These are phyloP conservation scores for Butyriboletus loyo DNA, from an alignment of 768 basidiomycete genomes.

Conservation along the genomic window DNA sequence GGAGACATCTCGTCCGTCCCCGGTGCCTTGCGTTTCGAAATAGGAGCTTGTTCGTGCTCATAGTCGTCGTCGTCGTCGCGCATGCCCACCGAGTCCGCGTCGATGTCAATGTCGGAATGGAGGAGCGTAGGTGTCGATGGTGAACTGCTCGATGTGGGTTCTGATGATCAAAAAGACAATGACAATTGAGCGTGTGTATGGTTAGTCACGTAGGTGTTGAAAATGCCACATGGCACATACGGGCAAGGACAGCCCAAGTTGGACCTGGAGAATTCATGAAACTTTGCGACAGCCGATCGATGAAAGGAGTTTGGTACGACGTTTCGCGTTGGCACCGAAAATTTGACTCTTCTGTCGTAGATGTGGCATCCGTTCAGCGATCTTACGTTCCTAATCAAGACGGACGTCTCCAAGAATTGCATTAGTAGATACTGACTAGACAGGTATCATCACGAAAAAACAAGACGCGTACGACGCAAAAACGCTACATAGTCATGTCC, in stretches of 20 bases:
- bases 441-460: not conserved
- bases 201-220: not conserved
- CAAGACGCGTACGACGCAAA: not conserved
- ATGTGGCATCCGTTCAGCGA: not conserved
- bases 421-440: no score
- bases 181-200: not conserved
- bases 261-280: slow-evolving; percentile 24
- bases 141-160: slow-evolving; percentile 21
- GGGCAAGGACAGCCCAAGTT: slow-evolving; percentile 24
- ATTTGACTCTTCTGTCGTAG: not conserved
- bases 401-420: not conserved
- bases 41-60: slow-evolving; percentile 13
- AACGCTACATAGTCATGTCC: no score
- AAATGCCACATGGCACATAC: slow-evolving; percentile 22
- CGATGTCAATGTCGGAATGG: slow-evolving; percentile 15
- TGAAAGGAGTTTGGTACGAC: not conserved
- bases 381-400: not conserved
- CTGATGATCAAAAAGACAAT: not conserved
- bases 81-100: slow-evolving; percentile 13
- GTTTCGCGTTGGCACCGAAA: not conserved
- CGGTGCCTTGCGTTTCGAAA: slow-evolving; percentile 27
- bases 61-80: slow-evolving; percentile 20
- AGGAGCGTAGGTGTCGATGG: slow-evolving; percentile 11
- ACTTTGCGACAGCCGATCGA: not conserved
- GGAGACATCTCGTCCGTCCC: slow-evolving; percentile 4